Base-by-base conservation (phyloP, 2,329 filamentous ascomycete genomes). In the Arthrobotrys conoides region DNA sequence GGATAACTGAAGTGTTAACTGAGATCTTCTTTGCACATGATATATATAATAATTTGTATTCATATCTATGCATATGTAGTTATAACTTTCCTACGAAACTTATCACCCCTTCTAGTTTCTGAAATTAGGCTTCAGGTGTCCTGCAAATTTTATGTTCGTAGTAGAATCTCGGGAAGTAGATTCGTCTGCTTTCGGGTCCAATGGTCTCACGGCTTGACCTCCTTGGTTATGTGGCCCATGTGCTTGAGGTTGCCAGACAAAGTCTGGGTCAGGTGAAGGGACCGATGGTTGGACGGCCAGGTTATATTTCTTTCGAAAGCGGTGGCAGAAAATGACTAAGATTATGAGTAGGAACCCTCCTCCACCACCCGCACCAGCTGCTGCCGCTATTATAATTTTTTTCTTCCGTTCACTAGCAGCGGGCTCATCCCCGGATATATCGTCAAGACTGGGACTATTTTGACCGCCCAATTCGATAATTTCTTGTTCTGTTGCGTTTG, bases 381-480 rank as follows among this genome's bases (percentile, higher is more conserved):
- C 30, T 8, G 36, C 10, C 9, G 6, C 24, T 55, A 10, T 36
- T 22, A 8, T 59, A 20, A 14, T 36, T 38, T n/a, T 38, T n/a
- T 38, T 59, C 12, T 14, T 59, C 18, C 30, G 6, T 36, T 59
- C 18, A n/a, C 8, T 59, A 14, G 30, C n/a, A 14, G 30, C 30
- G 1, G 30, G 53, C n/a, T 59, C 30, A 30, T 59, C 30, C 9
- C 30, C 53, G 2, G 18, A 20, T 38, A 59, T 59, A 8, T 59
- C n/a, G 1, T 6, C 1, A 10, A 59, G 53, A 1, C 2, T 1
- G 8, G 30, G 33, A 5, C 20, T 18, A 5, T 20, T 14, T 0
- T 33, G 38, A 0, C 22, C 65, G 8, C 49, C 51, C 8, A 57
- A 49, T 14, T 69, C 65, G 20, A 69, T 30, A 16, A 69, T 44